A percentile compares a stretch with the other conserved stretches of the same genome.
phyloP scores from a whole-genome alignment of 2,329 filamentous ascomycete species.

The Pseudogymnoascus sp. region DNA sequence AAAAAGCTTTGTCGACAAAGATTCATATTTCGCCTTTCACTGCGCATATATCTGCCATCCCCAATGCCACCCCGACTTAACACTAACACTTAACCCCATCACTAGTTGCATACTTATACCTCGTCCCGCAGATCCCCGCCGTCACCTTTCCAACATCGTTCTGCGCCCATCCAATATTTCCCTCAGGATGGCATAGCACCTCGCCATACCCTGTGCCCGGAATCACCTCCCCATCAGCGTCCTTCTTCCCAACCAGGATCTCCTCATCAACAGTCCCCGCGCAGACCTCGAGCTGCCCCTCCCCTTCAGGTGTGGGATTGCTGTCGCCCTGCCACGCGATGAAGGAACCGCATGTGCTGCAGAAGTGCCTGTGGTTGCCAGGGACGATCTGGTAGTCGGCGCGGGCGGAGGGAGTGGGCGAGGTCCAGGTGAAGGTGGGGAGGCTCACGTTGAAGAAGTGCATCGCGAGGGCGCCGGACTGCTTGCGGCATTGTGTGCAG shows the following conservation, averaged over 20 bases:
- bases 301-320: not conserved
- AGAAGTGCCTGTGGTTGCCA: constrained; percentile 38
- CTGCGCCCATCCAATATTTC: not conserved
- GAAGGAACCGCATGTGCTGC: constrained; percentile 39
- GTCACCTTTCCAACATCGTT: constrained; percentile 1
- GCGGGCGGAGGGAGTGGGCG: constrained; percentile 25
- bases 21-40: not conserved
- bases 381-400: constrained; percentile 35
- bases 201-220: not conserved
- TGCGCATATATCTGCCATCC: not conserved
- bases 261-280: constrained; percentile 40
- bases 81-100: not conserved
- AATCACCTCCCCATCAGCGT: constrained; percentile 11
- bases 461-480: constrained; percentile 40
- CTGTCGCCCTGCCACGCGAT: constrained; percentile 35
- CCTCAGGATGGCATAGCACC: not conserved
- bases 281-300: constrained; percentile 27
- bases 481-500: constrained; percentile 47
- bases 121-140: not conserved
- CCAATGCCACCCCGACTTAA: not conserved
- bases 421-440: constrained; percentile 28
- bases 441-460: constrained; percentile 32
- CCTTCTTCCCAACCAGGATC: constrained; percentile 26
- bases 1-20: not conserved
- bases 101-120: not conserved